Evolutionary conservation across 768 basidiomycete genomes (phyloP), one percentile per base, ranked within the genome.

Genomic region (Russula sp.): DNA sequence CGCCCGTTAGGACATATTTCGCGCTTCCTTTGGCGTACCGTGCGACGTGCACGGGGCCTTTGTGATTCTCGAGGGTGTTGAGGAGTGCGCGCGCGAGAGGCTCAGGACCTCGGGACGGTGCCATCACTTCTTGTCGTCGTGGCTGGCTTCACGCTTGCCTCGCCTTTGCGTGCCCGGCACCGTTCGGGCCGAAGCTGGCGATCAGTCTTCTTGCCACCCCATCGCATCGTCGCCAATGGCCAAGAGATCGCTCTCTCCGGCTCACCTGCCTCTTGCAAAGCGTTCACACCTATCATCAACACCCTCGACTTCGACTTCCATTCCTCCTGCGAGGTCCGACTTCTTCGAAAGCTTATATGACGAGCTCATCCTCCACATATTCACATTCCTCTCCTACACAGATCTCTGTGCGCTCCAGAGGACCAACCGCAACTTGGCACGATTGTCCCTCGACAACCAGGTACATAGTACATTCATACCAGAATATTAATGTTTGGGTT

Each of bases 1-100:
- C 94, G 9, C 96, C 97, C 1, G 92, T 88, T n/a, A 99, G 81
- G 65, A 93, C 78, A 73, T 99, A 98, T 67, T 89, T 92, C 59
- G 90, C 89, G 3, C 80, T 79, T 4, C 94, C 94, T 73, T 91
- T 90, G 51, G 96, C 90, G 72, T 96, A 98, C 34, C 90, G 82
- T n/a, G 86, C 91, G 59, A 93, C 87, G 72, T 98, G 91, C 0
- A 97, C 90, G 0, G 94, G 81, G 0, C 94, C 97, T 64, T 88
- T 87, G 75, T 93, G 92, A 58, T 72, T 79, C 9, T 76, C 71
- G 51, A 93, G 83, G 13, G 83, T 81, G n/a, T 75, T 75, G 76
- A 92, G 86, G 0, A 90, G 77, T 55, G 75, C 79, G 24, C 90
- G 81, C 34, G 88, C 76, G 16, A 88, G 77, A 4, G 81, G 74